Conservation (phyloP, 495 filamentous ascomycete genomes). For the Physcia stellaris region DNA sequence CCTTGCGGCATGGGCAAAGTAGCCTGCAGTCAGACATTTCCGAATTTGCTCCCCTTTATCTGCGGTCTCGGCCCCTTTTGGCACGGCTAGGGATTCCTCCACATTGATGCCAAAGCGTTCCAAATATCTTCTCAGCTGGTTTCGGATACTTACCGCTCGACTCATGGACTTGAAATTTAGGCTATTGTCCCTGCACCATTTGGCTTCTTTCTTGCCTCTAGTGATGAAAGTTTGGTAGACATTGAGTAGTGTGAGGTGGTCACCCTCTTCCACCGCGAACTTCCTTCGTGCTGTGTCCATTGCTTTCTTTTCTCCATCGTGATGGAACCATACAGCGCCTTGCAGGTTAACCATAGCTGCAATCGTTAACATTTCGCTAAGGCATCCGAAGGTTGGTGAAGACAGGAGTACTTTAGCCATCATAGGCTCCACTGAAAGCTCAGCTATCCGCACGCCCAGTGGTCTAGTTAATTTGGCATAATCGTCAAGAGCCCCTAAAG, state of each 20-base stretch:
- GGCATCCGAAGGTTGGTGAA: constrained; percentile 61
- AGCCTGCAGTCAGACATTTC: constrained; percentile 79
- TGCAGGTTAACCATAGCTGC: constrained; percentile 89
- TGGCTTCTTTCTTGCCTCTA: constrained; percentile 67
- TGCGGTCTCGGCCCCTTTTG: constrained; percentile 19
- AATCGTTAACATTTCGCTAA: constrained; percentile 78
- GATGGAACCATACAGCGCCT: constrained; percentile 68
- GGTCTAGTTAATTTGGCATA: constrained; percentile 88
- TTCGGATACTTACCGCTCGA: constrained; percentile 74
- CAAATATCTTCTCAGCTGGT: constrained; percentile 74
- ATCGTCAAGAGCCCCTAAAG: constrained; percentile 76
- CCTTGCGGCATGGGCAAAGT: constrained; percentile 87
- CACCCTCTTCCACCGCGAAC: constrained; percentile 88
- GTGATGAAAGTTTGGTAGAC: constrained; percentile 85
- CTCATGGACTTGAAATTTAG: constrained; percentile 75
- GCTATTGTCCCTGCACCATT: constrained; percentile 76
- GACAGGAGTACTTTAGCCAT: constrained; percentile 81
- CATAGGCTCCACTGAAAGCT: constrained; percentile 91
- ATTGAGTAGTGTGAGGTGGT: constrained; percentile 89
- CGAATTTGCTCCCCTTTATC: constrained; percentile 59
- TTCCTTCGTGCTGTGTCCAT: constrained; percentile 61
- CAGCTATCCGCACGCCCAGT: constrained; percentile 81
- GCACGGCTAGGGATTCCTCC: constrained; percentile 40
- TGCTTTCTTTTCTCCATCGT: constrained; percentile 59
- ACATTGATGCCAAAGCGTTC: constrained; percentile 69